Base-by-base conservation (phyloP, 2,329 filamentous ascomycete species). In the Thyridium curvatum region DNA sequence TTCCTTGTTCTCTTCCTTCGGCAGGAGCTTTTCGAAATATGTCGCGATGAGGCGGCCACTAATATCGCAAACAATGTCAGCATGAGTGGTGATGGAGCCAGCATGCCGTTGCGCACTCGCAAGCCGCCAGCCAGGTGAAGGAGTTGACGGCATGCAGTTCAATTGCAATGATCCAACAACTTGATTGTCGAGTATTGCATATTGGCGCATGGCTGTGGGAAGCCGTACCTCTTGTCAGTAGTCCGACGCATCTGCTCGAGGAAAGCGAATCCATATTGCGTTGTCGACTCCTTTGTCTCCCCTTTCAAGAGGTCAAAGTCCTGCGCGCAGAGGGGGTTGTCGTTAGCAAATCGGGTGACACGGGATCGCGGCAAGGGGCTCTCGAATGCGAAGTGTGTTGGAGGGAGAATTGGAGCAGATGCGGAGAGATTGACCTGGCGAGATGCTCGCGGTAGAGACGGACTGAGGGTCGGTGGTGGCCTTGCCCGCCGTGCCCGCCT, bases 191-290 rank as follows among this genome's bases (percentile, higher is more conserved):
- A 29, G 9, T 16, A 30, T 30, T 14, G 34, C 16, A 40, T 9
- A 32, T 18, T 35, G 18, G 26, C 34, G n/a, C 39, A 30, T 38
- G 33, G n/a, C 29, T 15, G 29, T 32, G 37, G 32, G 17, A 33
- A 41, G 34, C 68, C 76, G 53, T 72, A 91, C 86, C 75, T 86
- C 66, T 94, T 94, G 60, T 94, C 88, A 46, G 79, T 78, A 16
- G 86, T 87, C 47, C 77, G 73, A 51, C 82, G 82, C 54, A 94
- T 77, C 54, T 82, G 80, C 39, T 86, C 79, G 33, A 94, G 66
- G 53, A 94, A 85, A 48, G 74, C 76, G 51, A 86, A 64, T 30
- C 88, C 88, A 52, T 80, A 76, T 40, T 80, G 73, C 12, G 80
- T 82, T 3, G 85, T 90, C 13, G 79, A 79, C 56, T 85, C 79